These are phyloP conservation scores for Extremus antarcticus DNA, from an alignment of 495 filamentous ascomycete genomes.

Conservation along the genomic window DNA sequence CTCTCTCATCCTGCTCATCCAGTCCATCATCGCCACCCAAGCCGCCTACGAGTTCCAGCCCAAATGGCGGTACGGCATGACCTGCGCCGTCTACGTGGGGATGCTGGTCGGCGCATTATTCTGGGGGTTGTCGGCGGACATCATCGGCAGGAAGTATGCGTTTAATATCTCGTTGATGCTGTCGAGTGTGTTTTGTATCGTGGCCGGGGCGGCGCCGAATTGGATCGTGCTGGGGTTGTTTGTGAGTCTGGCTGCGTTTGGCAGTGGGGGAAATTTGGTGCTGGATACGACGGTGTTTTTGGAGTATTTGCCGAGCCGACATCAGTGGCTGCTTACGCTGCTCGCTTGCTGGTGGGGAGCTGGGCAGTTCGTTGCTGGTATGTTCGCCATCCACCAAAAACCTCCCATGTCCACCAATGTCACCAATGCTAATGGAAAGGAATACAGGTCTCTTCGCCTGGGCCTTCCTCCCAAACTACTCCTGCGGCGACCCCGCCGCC, in stretches of 20 bases:
- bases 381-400: slow-evolving; percentile 18
- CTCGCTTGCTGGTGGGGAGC: slow-evolving; percentile 43
- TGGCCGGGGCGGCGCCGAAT: slow-evolving; percentile 39
- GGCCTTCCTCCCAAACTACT: slow-evolving; percentile 31
- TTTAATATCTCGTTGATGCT: slow-evolving; percentile 44
- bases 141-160: slow-evolving; percentile 44
- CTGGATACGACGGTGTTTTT: slow-evolving; percentile 55
- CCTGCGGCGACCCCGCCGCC: slow-evolving; percentile 19
- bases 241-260: slow-evolving; percentile 33
- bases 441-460: slow-evolving; percentile 28
- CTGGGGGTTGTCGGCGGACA: slow-evolving; percentile 44
- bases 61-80: slow-evolving; percentile 44
- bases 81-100: slow-evolving; percentile 46
- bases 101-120: slow-evolving; percentile 45
- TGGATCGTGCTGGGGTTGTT: slow-evolving; percentile 41
- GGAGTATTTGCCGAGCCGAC: slow-evolving; percentile 38
- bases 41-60: slow-evolving; percentile 50
- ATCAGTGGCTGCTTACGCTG: slow-evolving; percentile 39
- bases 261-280: slow-evolving; percentile 56
- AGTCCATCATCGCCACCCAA: slow-evolving; percentile 49
- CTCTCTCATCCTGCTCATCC: slow-evolving; percentile 54
- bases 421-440: too few relatives aligned
- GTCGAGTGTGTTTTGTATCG: slow-evolving; percentile 38
- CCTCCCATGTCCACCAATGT: background rate
- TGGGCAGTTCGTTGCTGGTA: slow-evolving; percentile 29